Evolutionary conservation across 2,329 filamentous ascomycete species (phyloP).

Genomic region (Grosmannia clavigera): DNA sequence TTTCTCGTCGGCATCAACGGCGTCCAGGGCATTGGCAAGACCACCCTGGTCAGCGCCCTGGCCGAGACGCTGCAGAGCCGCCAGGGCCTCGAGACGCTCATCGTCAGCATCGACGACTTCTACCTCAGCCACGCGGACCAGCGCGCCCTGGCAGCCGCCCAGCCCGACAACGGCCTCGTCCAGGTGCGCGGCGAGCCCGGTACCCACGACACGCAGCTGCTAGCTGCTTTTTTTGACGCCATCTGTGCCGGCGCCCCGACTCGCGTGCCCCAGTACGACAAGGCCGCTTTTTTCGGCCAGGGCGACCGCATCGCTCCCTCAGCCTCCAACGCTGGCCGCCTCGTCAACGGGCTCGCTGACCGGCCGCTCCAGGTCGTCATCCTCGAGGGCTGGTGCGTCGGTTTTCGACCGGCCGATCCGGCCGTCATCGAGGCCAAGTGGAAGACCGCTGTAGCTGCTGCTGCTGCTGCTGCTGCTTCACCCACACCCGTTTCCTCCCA

Average conservation of each 20-base stretch:
- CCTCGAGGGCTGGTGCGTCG: conserved; percentile 86
- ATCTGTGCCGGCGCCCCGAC: conserved; percentile 41
- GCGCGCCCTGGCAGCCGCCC: conserved; percentile 45
- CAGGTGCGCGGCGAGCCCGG: conserved; percentile 76
- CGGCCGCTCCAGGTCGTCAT: conserved; percentile 52
- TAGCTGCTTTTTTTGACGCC: conserved; percentile 45
- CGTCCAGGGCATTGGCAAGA: conserved; percentile 86
- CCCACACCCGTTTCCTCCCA: conserved; percentile 11
- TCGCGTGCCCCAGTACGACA: conserved; percentile 66
- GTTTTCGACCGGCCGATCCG: conserved; percentile 52
- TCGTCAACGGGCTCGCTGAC: conserved; percentile 38
- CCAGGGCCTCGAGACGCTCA: conserved; percentile 44
- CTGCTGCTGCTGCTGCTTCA: too few species aligned
- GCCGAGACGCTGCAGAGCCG: conserved; percentile 40
- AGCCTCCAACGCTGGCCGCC: conserved; percentile 42
- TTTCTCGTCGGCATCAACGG: conserved; percentile 85
- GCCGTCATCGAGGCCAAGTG: conserved; percentile 37
- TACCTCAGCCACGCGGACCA: conserved; percentile 67
- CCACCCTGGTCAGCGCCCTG: conserved; percentile 64
- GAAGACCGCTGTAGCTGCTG: conserved; percentile 17
- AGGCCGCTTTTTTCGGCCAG: conserved; percentile 61
- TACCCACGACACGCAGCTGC: conserved; percentile 58
- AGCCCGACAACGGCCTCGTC: conserved; percentile 63
- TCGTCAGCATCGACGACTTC: conserved; percentile 80
- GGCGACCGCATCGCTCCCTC: conserved; percentile 58